Evolutionary conservation across 306 rosid species (phyloP), one percentile per base, ranked within the genome.

Genomic region (Hylodesmum podocarpum): DNA sequence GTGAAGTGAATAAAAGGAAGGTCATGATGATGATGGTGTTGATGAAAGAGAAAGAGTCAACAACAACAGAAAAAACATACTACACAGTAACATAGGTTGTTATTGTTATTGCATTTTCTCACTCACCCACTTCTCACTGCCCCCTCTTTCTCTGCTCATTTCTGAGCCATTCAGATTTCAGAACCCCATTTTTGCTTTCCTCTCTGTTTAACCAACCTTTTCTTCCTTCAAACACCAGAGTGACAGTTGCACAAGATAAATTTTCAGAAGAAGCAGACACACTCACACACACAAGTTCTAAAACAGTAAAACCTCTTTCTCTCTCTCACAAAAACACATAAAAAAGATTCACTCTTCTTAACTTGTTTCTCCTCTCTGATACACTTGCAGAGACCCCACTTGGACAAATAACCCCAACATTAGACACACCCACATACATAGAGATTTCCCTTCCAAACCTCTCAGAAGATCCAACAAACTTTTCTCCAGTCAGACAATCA

Each of bases 311-410:
- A 14, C 63, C 49, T 13, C 49, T 9, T 11, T 33, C 37, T 33
- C 1, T 3, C 37, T 0, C 65, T 27, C 65, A 13, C 19, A n/a
- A n/a, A n/a, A n/a, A n/a, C n/a, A n/a, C n/a, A n/a, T n/a, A n/a
- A n/a, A n/a, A n/a, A n/a, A n/a, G n/a, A n/a, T 33, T 33, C 41
- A 15, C 41, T 61, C 67, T 58, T 58, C 66, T 29, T 15, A 14
- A n/a, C 27, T 21, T 43, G n/a, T 43, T 39, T 19, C 69, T 39
- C 18, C 31, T 43, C 11, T 31, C 51, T 65, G 50, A 11, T 6
- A 13, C 18, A 65, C 66, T 58, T 58, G 40, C 66, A 58, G 27
- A 87, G 80, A 88, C 91, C 91, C 91, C 92, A 83, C 94, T 86
- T 78, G 82, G 59, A 31, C 67, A 31, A 58, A 31, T 70, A 72